A percentile compares a stretch with the other conserved stretches of the same genome.
Evolutionary conservation across 345 rosid species (phyloP).

Genomic region (Pelargonium nanum): DNA sequence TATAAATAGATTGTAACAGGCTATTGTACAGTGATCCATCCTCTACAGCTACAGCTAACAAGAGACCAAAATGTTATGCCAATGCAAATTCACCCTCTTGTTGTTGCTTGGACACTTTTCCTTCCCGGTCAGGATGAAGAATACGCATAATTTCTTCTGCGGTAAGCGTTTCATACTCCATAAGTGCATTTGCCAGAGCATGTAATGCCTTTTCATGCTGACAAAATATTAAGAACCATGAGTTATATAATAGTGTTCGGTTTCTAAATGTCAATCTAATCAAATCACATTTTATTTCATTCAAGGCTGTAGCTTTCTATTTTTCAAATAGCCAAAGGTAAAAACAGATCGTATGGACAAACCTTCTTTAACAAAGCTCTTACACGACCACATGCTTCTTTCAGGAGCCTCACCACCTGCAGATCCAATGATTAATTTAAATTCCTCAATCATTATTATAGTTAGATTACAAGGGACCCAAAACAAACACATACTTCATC

Average conservation of each 20-base stretch:
- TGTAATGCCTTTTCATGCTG: slow-evolving; percentile 99
- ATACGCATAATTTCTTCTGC: slow-evolving; percentile 79
- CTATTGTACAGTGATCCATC: too few relatives aligned
- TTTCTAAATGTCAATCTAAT: too few relatives aligned
- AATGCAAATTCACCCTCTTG: slow-evolving; percentile 48
- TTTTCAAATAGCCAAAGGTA: too few relatives aligned
- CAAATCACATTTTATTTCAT: too few relatives aligned
- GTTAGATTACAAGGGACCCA: neutral
- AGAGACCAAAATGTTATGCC: slow-evolving; percentile 39
- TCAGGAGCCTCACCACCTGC: slow-evolving; percentile 85
- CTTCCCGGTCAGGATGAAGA: slow-evolving; percentile 57
- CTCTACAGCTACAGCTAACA: too few relatives aligned
- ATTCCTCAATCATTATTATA: neutral
- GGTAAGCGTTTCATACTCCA: slow-evolving; percentile 76
- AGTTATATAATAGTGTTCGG: too few relatives aligned
- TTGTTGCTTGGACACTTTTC: slow-evolving; percentile 47
- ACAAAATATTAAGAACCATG: neutral
- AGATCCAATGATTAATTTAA: slow-evolving; percentile 4
- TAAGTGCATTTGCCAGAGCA: slow-evolving; percentile 83
- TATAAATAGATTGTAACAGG: too few relatives aligned
- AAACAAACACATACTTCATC: slow-evolving; percentile 53
- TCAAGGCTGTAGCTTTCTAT: too few relatives aligned
- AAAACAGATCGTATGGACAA: neutral
- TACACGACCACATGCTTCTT: slow-evolving; percentile 95
- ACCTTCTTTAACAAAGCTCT: slow-evolving; percentile 79